These are phyloP conservation scores for Solanum commersonii DNA, from an alignment of 257 asterid genomes.

Conservation along the genomic window DNA sequence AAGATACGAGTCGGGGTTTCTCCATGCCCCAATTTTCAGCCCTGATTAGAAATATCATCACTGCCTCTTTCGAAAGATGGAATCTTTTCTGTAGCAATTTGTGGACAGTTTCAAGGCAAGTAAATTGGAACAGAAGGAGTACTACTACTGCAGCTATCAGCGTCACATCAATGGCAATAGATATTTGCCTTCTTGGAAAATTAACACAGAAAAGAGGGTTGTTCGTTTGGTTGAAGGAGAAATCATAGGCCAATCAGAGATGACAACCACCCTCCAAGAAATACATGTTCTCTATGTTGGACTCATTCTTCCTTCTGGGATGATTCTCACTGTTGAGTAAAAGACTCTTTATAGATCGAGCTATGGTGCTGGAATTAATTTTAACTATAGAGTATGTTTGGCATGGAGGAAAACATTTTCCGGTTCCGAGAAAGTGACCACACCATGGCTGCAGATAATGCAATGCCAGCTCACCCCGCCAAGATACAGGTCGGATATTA, in stretches of 20 bases:
- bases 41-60: neutral
- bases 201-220: neutral
- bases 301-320: neutral
- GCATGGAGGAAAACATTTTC: neutral
- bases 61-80: neutral
- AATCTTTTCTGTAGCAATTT: neutral
- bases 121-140: neutral
- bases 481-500: neutral
- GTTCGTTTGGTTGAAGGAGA: neutral
- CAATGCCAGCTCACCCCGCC: neutral
- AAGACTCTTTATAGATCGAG: neutral
- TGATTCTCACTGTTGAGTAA: neutral
- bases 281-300: neutral
- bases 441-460: neutral
- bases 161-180: neutral
- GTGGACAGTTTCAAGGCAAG: neutral
- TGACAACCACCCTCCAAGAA: neutral
- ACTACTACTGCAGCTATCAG: neutral
- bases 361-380: neutral
- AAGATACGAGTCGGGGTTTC: neutral
- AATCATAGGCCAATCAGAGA: neutral
- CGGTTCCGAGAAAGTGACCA: neutral
- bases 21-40: neutral
- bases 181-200: neutral
- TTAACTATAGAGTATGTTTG: neutral